Percentiles rank a stretch among this genome's conserved stretches.
phyloP scores from a whole-genome alignment of 805 yeast genomes.

The Starmerella floricola region DNA sequence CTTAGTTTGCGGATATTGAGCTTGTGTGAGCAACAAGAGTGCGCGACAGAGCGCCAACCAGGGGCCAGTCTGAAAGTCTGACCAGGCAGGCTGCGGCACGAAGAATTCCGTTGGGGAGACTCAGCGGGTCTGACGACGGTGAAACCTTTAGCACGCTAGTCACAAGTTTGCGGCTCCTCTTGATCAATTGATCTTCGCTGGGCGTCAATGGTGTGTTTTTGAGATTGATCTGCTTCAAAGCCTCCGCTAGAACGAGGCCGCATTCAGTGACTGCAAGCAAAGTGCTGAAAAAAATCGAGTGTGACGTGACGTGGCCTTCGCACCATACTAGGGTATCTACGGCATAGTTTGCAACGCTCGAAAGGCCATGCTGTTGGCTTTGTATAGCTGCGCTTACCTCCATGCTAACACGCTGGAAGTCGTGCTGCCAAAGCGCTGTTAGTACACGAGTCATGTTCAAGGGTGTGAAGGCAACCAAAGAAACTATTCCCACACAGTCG shows the following conservation, averaged over 20 bases:
- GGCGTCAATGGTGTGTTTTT: slow-evolving; percentile 13
- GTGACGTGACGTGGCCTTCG: slow-evolving; percentile 30
- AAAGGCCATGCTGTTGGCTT: slow-evolving; percentile 23
- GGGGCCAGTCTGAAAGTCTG: slow-evolving; percentile 17
- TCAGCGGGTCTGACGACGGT: slow-evolving; percentile 1
- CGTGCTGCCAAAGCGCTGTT: slow-evolving; percentile 32
- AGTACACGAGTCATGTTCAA: slow-evolving; percentile 32
- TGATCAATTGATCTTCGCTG: slow-evolving; percentile 20
- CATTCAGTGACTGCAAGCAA: slow-evolving; percentile 30
- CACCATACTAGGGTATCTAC: slow-evolving; percentile 31
- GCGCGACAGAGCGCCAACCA: slow-evolving; percentile 16
- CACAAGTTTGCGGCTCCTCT: slow-evolving; percentile 19
- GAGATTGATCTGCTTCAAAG: slow-evolving; percentile 16
- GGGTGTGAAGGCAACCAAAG: slow-evolving; percentile 29
- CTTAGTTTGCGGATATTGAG: too few relatives aligned
- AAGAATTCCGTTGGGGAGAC: slow-evolving; percentile 10
- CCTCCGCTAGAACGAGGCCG: slow-evolving; percentile 29
- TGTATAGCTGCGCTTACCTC: slow-evolving; percentile 23
- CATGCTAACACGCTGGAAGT: slow-evolving; percentile 30
- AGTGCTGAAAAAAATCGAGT: slow-evolving; percentile 30
- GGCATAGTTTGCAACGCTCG: slow-evolving; percentile 31
- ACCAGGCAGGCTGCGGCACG: slow-evolving; percentile 15
- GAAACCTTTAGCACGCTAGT: slow-evolving; percentile 10
- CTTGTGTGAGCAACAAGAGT: slow-evolving; percentile 10
- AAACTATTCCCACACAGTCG: slow-evolving; percentile 34